Base-by-base conservation (phyloP, 768 basidiomycete species). In the Phylloporus arenicola region DNA sequence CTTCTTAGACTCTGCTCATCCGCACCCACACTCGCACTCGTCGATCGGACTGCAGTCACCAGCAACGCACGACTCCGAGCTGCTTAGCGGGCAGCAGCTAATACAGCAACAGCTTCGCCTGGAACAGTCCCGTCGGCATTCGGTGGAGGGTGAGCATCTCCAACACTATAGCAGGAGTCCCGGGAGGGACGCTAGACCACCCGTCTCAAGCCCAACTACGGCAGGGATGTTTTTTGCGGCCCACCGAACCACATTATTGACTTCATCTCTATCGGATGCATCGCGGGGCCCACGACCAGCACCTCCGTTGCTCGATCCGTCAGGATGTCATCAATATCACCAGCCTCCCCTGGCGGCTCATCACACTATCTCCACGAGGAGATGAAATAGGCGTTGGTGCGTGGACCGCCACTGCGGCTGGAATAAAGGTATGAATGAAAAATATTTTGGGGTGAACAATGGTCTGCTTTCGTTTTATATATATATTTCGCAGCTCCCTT, bases 1-100 rank as follows among this genome's bases (percentile, higher is more conserved):
- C n/a, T n/a, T n/a, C n/a, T n/a, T 57, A 72, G 71, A 55, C 72
- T 78, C 65, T 65, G 73, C 65, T 67, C 74, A 55, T 73, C 70
- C 31, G 75, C 76, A 57, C 71, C 71, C 55, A 70, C 74, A 61
- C 70, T 77, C 68, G 69, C 68, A 62, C 72, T 80, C 75, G 70
- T 73, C 72, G 79, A 81, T 70, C 64, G 70, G 56, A 56, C 68
- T 53, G 62, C 68, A 40, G 9, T 60, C 68, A 31, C 64, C 48
- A 33, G 57, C 59, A 54, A 65, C 53, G 25, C 64, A 65, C 46
- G 79, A 79, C 70, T 75, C 75, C 58, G 73, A 72, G 71, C 74
- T 73, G 53, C 73, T 77, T 56, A 71, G 69, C 31, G 67, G 71
- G 47, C 77, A 77, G 52, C 76, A 74, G 51, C 33, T 69, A 20